Evolutionary conservation across 106 monocot species (phyloP), one percentile per base, ranked within the genome.

Genomic region (Phalaenopsis aphrodite): DNA sequence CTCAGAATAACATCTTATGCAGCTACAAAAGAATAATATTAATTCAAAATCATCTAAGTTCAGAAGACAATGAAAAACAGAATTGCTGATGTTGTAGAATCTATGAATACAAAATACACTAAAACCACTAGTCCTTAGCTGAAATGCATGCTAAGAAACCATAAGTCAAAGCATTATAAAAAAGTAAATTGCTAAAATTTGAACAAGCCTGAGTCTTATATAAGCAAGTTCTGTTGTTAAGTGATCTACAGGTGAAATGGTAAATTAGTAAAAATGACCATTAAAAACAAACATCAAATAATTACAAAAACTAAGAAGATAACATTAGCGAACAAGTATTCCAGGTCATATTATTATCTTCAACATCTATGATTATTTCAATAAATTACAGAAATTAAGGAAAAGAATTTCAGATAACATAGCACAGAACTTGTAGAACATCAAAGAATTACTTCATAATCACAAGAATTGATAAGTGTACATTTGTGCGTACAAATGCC

Each of bases 1-100:
- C 72, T 23, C 82, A 83, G 64, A 80, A 79, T 23, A 69, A 84
- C 38, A 42, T 78, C 43, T 15, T 2, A 61, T 15, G 7, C 57
- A 81, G 24, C 43, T 49, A 55, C 67, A 43, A 1, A 16, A 56
- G 38, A 42, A 43, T 66, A 37, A 2, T 39, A 57, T 47, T 45
- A 76, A 49, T 18, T 42, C 49, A 49, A 49, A 47, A 76, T 39
- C 76, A 76, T 48, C 18, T 8, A 74, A 74, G 74, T 74, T 45
- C 19, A 74, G 43, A 5, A 74, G 9, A 45, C 41, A 74, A 42
- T 69, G 64, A 69, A 39, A 36, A 61, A 38, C 38, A 69, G 4
- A 10, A 69, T 39, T 39, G 8, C 36, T 39, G 38, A 69, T 36
- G 15, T 69, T 39, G 36, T 39, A 12, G 69, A 69, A 69, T 69